Percentiles rank a stretch among this genome's conserved stretches.
Evolutionary conservation across 2,329 filamentous ascomycete genomes (phyloP).

Genomic region (Dactylellina drechsleri): DNA sequence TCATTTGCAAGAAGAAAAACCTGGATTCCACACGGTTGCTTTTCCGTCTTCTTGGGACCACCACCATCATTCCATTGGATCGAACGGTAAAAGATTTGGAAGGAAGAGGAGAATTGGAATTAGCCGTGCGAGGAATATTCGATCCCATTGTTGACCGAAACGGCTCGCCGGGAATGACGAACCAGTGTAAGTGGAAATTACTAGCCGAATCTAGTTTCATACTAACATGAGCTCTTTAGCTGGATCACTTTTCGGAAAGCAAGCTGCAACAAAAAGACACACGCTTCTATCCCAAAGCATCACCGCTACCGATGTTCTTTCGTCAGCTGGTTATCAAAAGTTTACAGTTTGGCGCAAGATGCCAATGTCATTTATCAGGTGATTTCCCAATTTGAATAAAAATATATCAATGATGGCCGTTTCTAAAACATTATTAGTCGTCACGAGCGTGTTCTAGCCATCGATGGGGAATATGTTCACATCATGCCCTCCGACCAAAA

Average conservation of each 20-base stretch:
- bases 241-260: constrained; percentile 44
- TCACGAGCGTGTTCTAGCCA: constrained; percentile 77
- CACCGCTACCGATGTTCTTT: constrained; percentile 54
- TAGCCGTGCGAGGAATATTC: constrained; percentile 79
- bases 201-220: not conserved
- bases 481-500: constrained; percentile 78
- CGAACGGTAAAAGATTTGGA: constrained; percentile 82
- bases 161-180: constrained; percentile 48
- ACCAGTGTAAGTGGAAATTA: constrained; percentile 33
- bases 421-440: constrained; percentile 37
- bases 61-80: constrained; percentile 73
- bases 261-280: constrained; percentile 23
- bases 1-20: constrained; percentile 79
- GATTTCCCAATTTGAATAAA: not conserved
- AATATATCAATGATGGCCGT: not conserved
- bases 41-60: constrained; percentile 78
- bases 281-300: constrained; percentile 46
- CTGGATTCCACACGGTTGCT: constrained; percentile 83
- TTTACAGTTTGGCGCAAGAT: constrained; percentile 85
- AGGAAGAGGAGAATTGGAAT: constrained; percentile 77
- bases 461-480: constrained; percentile 87
- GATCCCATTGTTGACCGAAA: constrained; percentile 67
- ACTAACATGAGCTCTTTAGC: constrained; percentile 17
- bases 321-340: constrained; percentile 69
- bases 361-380: constrained; percentile 76